A percentile compares a stretch with the other conserved stretches of the same genome.
Evolutionary conservation across 768 basidiomycete genomes (phyloP).

Genomic region (Candolleomyces aberdarensis): DNA sequence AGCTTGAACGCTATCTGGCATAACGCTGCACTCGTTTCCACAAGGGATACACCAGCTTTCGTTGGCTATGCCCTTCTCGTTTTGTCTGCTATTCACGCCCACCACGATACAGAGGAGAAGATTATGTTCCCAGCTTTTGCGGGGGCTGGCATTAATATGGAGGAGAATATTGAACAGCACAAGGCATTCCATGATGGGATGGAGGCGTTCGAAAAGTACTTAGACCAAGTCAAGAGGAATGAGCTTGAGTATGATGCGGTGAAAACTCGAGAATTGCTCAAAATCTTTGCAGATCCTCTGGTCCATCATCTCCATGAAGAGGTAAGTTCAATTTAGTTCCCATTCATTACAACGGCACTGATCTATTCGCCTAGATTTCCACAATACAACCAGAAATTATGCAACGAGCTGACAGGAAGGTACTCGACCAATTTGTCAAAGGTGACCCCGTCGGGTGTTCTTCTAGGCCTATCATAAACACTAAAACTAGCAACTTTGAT

Average conservation of each 20-base stretch:
- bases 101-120: slow-evolving; percentile 24
- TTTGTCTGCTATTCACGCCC: slow-evolving; percentile 14
- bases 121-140: slow-evolving; percentile 23
- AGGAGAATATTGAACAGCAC: slow-evolving; percentile 24
- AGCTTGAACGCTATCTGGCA: slow-evolving; percentile 14
- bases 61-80: slow-evolving; percentile 19
- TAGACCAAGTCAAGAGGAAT: slow-evolving; percentile 11
- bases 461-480: not conserved
- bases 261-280: slow-evolving; percentile 13
- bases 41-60: slow-evolving; percentile 18
- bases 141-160: slow-evolving; percentile 20
- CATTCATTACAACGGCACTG: not conserved
- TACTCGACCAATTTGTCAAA: slow-evolving; percentile 8
- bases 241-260: slow-evolving; percentile 15
- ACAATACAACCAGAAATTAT: slow-evolving; percentile 18
- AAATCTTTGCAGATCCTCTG: slow-evolving; percentile 19
- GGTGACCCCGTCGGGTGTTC: not conserved
- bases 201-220: slow-evolving; percentile 18
- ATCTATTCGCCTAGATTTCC: slow-evolving; percentile 12
- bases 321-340: slow-evolving; percentile 11
- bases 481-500: not conserved
- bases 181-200: slow-evolving; percentile 17
- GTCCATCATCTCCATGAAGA: slow-evolving; percentile 25
- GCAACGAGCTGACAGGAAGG: slow-evolving; percentile 11
- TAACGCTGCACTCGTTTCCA: slow-evolving; percentile 13